Conservation (phyloP, 805 yeast genomes). For the Schwanniomyces vanrijiae region DNA sequence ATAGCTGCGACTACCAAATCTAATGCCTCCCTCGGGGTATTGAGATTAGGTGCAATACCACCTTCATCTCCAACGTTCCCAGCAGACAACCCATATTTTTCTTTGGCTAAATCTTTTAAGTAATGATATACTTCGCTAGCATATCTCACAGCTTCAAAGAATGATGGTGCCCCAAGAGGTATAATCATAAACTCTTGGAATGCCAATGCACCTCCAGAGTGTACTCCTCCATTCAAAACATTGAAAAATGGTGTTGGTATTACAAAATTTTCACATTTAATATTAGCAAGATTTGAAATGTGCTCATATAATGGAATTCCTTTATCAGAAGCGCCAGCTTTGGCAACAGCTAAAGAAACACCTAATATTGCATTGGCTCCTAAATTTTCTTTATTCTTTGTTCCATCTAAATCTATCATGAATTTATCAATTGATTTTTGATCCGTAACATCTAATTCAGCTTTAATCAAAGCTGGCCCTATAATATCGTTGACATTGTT, state of each 20-base stretch:
- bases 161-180: conserved; percentile 15
- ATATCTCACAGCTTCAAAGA: conserved; percentile 18
- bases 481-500: conserved; percentile 17
- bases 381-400: conserved; percentile 17
- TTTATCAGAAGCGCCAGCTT: conserved; percentile 20
- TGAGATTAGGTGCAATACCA: conserved; percentile 21
- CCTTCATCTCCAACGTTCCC: conserved; percentile 27
- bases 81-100: conserved; percentile 19
- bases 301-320: conserved; percentile 18
- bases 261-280: conserved; percentile 10
- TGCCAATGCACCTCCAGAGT: conserved; percentile 24
- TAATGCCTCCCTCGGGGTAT: conserved; percentile 19
- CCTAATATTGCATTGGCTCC: conserved; percentile 25
- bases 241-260: conserved; percentile 24
- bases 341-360: conserved; percentile 20
- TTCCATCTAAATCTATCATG: conserved; percentile 15
- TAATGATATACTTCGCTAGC: conserved; percentile 21
- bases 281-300: conserved; percentile 15
- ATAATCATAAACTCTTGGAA: conserved; percentile 26
- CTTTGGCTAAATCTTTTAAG: conserved; percentile 16
- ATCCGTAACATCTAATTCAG: conserved; percentile 11
- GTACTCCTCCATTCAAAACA: conserved; percentile 22
- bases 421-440: conserved; percentile 16
- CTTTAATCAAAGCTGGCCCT: conserved; percentile 17
- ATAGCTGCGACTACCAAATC: conserved; percentile 19